phyloP scores from a whole-genome alignment of 768 basidiomycete species.

The Tulasnella sp. region DNA sequence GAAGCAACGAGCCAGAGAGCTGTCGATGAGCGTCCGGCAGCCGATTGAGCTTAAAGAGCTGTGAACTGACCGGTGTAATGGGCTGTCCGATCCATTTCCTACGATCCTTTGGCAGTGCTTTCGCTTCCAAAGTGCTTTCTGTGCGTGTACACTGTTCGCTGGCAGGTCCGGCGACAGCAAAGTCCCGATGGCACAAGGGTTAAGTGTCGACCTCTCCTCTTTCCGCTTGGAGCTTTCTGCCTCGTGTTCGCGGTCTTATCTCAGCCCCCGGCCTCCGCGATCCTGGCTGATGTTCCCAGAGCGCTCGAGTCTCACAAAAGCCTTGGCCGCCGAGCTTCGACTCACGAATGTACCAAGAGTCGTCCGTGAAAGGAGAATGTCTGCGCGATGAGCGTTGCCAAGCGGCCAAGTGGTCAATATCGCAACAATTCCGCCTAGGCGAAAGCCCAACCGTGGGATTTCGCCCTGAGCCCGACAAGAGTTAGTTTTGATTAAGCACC shows the following conservation, averaged over 20 bases:
- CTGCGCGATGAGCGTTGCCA: not conserved
- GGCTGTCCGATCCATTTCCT: not conserved
- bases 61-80: not conserved
- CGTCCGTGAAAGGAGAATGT: not conserved
- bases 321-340: not conserved
- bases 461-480: not conserved
- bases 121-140: not conserved
- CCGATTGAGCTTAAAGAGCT: not conserved
- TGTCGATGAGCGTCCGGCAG: not conserved
- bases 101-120: not conserved
- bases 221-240: not conserved
- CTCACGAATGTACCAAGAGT: not conserved
- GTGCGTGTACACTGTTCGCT: not conserved
- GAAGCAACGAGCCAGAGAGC: not conserved
- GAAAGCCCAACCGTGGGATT: not conserved
- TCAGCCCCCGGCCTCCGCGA: not conserved
- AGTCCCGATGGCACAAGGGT: not conserved
- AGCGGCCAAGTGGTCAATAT: not conserved
- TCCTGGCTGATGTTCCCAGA: not conserved
- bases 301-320: not conserved
- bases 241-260: not conserved
- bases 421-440: not conserved
- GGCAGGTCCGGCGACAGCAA: not conserved
- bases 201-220: not conserved
- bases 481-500: too few species aligned